phyloP scores from a whole-genome alignment of 495 filamentous ascomycete genomes.

The Clavariopsis aquatica region DNA sequence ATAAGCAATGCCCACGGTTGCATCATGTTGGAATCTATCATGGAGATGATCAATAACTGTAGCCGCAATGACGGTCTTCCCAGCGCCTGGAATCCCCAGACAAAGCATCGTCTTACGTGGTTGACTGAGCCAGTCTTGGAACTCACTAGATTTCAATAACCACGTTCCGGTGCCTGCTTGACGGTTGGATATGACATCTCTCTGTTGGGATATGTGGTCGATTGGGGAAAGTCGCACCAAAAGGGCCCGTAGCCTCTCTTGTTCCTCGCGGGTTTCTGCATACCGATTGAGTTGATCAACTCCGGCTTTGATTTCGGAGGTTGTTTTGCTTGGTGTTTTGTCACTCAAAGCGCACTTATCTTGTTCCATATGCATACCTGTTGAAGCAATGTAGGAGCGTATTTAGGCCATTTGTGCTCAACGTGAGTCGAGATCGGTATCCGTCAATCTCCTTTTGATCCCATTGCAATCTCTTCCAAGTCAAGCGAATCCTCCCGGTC shows the following conservation, averaged over 20 bases:
- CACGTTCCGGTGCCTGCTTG: constrained; percentile 47
- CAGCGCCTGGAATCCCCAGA: constrained; percentile 45
- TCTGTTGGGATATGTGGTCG: constrained; percentile 13
- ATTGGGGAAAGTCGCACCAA: constrained; percentile 4
- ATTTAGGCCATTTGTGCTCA: background rate
- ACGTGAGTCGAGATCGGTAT: background rate
- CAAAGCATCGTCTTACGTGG: constrained; percentile 41
- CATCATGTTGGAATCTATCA: background rate
- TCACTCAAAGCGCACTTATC: constrained; percentile 1
- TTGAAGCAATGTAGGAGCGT: background rate
- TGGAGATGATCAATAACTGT: constrained; percentile 42
- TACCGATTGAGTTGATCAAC: background rate
- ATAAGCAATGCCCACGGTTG: constrained; percentile 42
- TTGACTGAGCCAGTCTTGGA: constrained; percentile 33
- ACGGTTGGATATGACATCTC: constrained; percentile 5
- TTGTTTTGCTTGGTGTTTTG: background rate
- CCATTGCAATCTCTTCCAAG: constrained; percentile 2
- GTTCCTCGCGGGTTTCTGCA: background rate
- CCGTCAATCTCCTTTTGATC: constrained; percentile 7
- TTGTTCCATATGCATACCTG: background rate
- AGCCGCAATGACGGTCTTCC: constrained; percentile 39
- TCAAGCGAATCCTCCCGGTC: background rate
- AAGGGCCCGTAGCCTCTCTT: constrained; percentile 33
- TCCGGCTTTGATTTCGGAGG: constrained; percentile 1
- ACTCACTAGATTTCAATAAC: constrained; percentile 46